These are phyloP conservation scores for Ceratobasidium sp. DNA, from an alignment of 1,284 basidiomycete species.

Conservation along the genomic window DNA sequence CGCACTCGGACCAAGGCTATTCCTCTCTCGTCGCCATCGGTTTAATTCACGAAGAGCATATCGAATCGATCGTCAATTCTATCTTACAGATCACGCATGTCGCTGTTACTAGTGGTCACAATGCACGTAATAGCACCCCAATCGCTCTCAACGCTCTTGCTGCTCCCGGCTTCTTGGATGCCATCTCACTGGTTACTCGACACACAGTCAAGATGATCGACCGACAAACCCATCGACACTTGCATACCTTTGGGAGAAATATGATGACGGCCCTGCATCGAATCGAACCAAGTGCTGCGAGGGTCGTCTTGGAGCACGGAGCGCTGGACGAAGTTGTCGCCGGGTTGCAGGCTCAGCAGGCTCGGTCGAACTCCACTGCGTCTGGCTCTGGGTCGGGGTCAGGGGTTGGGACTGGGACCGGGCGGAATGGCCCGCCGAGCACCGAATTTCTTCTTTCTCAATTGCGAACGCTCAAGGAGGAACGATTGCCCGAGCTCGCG, in stretches of 20 bases:
- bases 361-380: conserved; percentile 3
- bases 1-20: conserved; percentile 37
- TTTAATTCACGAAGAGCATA: conserved; percentile 5
- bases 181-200: conserved; percentile 17
- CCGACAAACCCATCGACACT: conserved; percentile 28
- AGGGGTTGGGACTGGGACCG: neutral
- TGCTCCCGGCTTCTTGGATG: conserved; percentile 29
- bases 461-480: conserved; percentile 10
- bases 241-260: conserved; percentile 38
- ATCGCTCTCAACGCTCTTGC: neutral
- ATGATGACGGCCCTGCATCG: conserved; percentile 6
- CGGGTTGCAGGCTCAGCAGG: conserved; percentile 17
- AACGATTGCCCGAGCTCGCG: conserved; percentile 1
- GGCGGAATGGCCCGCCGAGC: neutral
- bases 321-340: conserved; percentile 30
- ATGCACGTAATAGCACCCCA: neutral
- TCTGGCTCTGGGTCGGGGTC: neutral
- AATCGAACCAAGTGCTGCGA: conserved; percentile 23
- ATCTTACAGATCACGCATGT: conserved; percentile 38
- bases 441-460: conserved; percentile 21
- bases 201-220: conserved; percentile 18
- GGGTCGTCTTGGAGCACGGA: conserved; percentile 26
- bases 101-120: neutral
- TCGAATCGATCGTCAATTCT: conserved; percentile 22
- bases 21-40: conserved; percentile 23